These are phyloP conservation scores for Trichoderma pleuroti DNA, from an alignment of 2,329 filamentous ascomycete species.

Conservation along the genomic window DNA sequence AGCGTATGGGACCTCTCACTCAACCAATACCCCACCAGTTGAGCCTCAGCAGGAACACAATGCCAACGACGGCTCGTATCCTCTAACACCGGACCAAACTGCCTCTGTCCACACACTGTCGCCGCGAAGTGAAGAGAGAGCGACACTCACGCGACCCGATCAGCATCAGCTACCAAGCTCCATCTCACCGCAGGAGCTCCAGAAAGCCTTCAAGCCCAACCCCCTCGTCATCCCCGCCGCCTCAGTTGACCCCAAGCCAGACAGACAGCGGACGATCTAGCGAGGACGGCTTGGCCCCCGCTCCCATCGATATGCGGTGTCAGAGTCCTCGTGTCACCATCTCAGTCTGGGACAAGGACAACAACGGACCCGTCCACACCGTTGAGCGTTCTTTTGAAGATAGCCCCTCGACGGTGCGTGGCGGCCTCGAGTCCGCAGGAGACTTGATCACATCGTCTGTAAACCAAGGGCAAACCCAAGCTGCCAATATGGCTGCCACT, in stretches of 20 bases:
- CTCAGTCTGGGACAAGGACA: conserved; percentile 52
- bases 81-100: conserved; percentile 51
- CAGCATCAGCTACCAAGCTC: conserved; percentile 32
- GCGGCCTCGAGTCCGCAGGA: conserved; percentile 38
- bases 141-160: conserved; percentile 25
- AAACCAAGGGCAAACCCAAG: conserved; percentile 14
- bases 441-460: conserved; percentile 35
- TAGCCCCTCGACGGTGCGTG: conserved; percentile 35
- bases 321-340: conserved; percentile 55
- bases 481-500: background rate
- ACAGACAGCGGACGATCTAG: conserved; percentile 49
- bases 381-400: conserved; percentile 41
- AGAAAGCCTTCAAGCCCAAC: conserved; percentile 36
- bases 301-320: conserved; percentile 40
- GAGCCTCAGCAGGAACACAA: conserved; percentile 17
- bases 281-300: conserved; percentile 45
- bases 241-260: conserved; percentile 48
- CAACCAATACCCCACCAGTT: conserved; percentile 6
- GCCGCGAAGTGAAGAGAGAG: conserved; percentile 36
- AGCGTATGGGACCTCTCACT: conserved; percentile 16
- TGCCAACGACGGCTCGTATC: conserved; percentile 34
- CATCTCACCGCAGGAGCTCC: conserved; percentile 42
- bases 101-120: conserved; percentile 47
- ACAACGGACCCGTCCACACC: conserved; percentile 35
- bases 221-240: conserved; percentile 28